phyloP scores from a whole-genome alignment of 805 yeast genomes.

The Suhomyces sp. region DNA sequence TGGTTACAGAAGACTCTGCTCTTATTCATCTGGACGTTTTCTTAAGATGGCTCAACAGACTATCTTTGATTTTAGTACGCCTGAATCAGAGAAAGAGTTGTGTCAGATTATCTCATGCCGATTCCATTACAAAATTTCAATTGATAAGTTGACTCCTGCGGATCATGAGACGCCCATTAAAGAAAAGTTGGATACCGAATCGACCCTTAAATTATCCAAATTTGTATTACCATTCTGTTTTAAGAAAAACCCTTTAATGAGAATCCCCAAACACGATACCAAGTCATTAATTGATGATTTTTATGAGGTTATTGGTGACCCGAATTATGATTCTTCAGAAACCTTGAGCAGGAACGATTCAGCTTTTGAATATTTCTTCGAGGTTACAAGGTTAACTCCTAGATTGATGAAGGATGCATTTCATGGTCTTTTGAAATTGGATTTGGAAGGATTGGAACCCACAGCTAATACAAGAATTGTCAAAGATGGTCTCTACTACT shows the following conservation, averaged over 20 bases:
- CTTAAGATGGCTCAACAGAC: slow-evolving; percentile 58
- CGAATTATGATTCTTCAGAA: slow-evolving; percentile 45
- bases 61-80: slow-evolving; percentile 43
- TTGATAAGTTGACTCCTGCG: slow-evolving; percentile 59
- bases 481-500: slow-evolving; percentile 60
- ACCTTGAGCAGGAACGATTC: slow-evolving; percentile 47
- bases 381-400: slow-evolving; percentile 42
- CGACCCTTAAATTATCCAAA: slow-evolving; percentile 39
- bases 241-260: slow-evolving; percentile 57
- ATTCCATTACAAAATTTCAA: slow-evolving; percentile 63
- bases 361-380: slow-evolving; percentile 47
- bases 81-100: slow-evolving; percentile 57
- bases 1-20: slow-evolving; percentile 71
- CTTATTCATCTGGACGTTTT: slow-evolving; percentile 59
- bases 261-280: slow-evolving; percentile 65
- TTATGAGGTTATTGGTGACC: slow-evolving; percentile 70
- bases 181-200: slow-evolving; percentile 25
- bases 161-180: slow-evolving; percentile 55
- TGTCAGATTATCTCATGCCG: slow-evolving; percentile 78
- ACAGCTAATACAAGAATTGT: slow-evolving; percentile 19
- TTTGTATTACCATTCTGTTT: slow-evolving; percentile 57
- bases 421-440: slow-evolving; percentile 43
- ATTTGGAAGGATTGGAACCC: slow-evolving; percentile 18
- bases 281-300: slow-evolving; percentile 71
- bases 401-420: slow-evolving; percentile 49